Evolutionary conservation across 116 monocot genomes (phyloP), one percentile per base, ranked within the genome.

Genomic region (Iris pallida): DNA sequence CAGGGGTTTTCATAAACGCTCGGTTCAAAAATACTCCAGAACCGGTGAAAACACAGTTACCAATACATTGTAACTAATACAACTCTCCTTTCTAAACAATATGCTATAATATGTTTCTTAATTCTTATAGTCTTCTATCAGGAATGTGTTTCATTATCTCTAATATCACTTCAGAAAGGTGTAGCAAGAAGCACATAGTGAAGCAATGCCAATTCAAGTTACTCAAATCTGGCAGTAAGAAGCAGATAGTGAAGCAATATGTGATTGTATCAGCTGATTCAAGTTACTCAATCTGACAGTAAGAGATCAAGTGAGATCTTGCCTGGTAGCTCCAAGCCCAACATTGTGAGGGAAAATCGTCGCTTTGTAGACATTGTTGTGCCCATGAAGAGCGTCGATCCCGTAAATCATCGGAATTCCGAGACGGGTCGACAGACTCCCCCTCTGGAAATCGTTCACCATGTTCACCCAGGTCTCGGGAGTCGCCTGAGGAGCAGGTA

Each of bases 321-420:
- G 53, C 91, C 92, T 89, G 43, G 95, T 84, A 61, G 83, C 85
- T 58, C 95, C 90, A 61, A 95, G 90, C 5, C 88, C 95, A 62
- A 95, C 62, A 66, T 95, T 95, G 65, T 95, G 90, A 14, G 95
- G 90, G 70, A 95, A 95, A 13, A 95, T 85, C 0, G 95, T 95
- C 8, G 95, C 90, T n/a, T 76, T 78, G 73, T 90, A 86, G 47
- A 80, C 90, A 42, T 75, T 90, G 44, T 82, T 82, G 72, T 95
- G 81, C 14, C 93, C 93, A 64, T 89, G 93, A 44, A 93, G 76
- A 0, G 87, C 93, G 70, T 93, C 93, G 9, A 93, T 89, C n/a
- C 90, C 93, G 70, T 89, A 93, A 8, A 93, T 68, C 59, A 93
- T 81, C 2, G 94, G 94, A 66, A 94, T 94, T 5, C 90, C 87